Conservation (phyloP, 495 filamentous ascomycete genomes). For the Evernia prunastri region DNA sequence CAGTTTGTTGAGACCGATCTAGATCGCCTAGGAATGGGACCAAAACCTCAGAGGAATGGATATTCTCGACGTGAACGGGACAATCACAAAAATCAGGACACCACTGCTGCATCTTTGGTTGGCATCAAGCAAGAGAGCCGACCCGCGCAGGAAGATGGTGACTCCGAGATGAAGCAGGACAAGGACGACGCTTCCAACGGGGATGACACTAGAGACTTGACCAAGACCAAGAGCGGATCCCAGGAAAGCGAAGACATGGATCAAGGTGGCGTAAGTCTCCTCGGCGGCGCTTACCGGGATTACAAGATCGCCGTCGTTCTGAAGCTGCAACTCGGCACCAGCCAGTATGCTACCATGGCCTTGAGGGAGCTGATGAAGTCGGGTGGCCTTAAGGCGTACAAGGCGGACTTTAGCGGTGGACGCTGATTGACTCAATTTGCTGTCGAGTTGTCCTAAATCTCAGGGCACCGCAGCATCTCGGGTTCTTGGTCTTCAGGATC, state of each 20-base stretch:
- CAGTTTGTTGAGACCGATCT: constrained; percentile 84
- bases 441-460: no score
- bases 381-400: constrained; percentile 54
- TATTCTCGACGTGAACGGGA: not conserved
- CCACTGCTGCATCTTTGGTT: not conserved
- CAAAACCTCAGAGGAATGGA: constrained; percentile 6
- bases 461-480: no score
- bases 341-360: constrained; percentile 93
- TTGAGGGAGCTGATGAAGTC: constrained; percentile 74
- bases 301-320: constrained; percentile 74
- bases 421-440: constrained; percentile 30
- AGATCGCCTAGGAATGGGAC: constrained; percentile 43
- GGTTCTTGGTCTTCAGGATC: no score
- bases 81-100: constrained; percentile 4
- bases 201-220: not conserved
- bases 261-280: constrained; percentile 11
- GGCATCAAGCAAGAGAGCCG: not conserved
- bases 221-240: not conserved
- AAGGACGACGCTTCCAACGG: not conserved
- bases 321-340: constrained; percentile 75
- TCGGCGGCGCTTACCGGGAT: constrained; percentile 17
- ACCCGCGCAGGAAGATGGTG: not conserved
- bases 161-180: not conserved
- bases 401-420: constrained; percentile 55
- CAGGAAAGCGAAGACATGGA: constrained; percentile 10